Evolutionary conservation across 2,329 filamentous ascomycete species (phyloP).

Genomic region (Sodiomyces alkalinus): DNA sequence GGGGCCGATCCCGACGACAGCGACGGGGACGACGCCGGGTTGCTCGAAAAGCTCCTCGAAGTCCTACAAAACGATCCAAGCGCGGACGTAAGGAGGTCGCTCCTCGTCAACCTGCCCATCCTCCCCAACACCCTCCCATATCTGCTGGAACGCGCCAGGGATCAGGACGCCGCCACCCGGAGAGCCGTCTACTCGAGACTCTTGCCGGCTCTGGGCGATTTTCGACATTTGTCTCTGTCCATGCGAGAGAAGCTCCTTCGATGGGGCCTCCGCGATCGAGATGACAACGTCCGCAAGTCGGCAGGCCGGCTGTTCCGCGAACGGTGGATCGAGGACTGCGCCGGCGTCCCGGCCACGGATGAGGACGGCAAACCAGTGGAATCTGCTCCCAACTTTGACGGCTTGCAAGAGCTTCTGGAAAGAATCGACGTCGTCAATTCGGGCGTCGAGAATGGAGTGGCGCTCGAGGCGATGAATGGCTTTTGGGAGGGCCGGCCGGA

Average conservation of each 20-base stretch:
- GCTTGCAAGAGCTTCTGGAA: slow-evolving; percentile 78
- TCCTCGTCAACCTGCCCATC: slow-evolving; percentile 83
- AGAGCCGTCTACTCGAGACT: slow-evolving; percentile 77
- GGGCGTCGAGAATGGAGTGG: slow-evolving; percentile 77
- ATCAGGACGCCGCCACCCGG: slow-evolving; percentile 72
- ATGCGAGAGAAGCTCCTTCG: slow-evolving; percentile 92
- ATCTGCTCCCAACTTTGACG: slow-evolving; percentile 58
- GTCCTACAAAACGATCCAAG: slow-evolving; percentile 88
- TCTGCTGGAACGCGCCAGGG: slow-evolving; percentile 78
- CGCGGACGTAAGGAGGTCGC: slow-evolving; percentile 76
- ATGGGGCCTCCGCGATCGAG: slow-evolving; percentile 87
- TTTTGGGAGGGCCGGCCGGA: slow-evolving; percentile 92
- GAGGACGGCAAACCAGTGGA: slow-evolving; percentile 40
- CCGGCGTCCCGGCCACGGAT: slow-evolving; percentile 45
- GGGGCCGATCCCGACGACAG: slow-evolving; percentile 56
- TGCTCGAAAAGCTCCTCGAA: slow-evolving; percentile 72
- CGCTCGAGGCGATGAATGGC: slow-evolving; percentile 82
- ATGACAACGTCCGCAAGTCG: slow-evolving; percentile 86
- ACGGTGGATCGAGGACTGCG: slow-evolving; percentile 96
- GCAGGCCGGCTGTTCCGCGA: slow-evolving; percentile 82
- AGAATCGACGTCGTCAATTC: slow-evolving; percentile 88
- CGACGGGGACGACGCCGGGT: slow-evolving; percentile 47
- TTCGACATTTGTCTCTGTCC: slow-evolving; percentile 78
- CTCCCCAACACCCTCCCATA: slow-evolving; percentile 70
- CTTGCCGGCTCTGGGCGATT: slow-evolving; percentile 80